These are phyloP conservation scores for Colletotrichum australisinense DNA, from an alignment of 2,329 filamentous ascomycete species.

Conservation along the genomic window DNA sequence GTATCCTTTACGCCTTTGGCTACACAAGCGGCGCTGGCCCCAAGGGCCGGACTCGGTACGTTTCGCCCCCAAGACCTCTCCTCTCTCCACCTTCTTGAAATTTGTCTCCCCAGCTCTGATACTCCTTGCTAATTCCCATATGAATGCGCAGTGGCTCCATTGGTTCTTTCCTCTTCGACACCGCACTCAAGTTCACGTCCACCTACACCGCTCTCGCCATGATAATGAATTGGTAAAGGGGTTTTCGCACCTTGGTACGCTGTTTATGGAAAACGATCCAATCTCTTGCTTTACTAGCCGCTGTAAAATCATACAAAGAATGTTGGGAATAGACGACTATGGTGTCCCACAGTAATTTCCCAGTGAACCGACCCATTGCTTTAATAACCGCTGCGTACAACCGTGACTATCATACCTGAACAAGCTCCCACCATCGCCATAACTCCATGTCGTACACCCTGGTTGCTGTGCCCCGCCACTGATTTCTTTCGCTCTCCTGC, in stretches of 20 bases:
- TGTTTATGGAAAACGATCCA: not conserved
- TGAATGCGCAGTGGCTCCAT: conserved; percentile 47
- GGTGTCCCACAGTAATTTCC: not conserved
- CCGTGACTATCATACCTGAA: not conserved
- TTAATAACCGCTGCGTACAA: conserved; percentile 14
- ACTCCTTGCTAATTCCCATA: conserved; percentile 15
- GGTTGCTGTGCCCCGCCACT: not conserved
- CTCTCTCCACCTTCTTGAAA: not conserved
- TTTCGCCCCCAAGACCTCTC: too few species aligned
- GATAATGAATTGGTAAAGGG: conserved; percentile 45
- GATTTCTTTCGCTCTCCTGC: not conserved
- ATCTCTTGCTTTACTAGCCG: not conserved
- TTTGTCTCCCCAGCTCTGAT: not conserved
- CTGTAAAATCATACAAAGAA: not conserved
- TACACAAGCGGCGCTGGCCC: conserved; percentile 61
- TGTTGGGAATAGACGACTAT: not conserved
- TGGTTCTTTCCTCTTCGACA: conserved; percentile 48
- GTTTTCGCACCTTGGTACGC: not conserved
- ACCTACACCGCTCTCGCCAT: conserved; percentile 54
- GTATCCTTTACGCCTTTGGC: conserved; percentile 66
- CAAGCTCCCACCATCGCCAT: not conserved
- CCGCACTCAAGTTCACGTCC: conserved; percentile 55
- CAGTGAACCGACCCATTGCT: not conserved
- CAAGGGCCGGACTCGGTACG: conserved; percentile 52
- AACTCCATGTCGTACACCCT: conserved; percentile 9